Percentiles rank a stretch among this genome's conserved stretches.
These are phyloP conservation scores for Scutellaria barbata DNA, from an alignment of 257 asterid genomes.

Conservation along the genomic window DNA sequence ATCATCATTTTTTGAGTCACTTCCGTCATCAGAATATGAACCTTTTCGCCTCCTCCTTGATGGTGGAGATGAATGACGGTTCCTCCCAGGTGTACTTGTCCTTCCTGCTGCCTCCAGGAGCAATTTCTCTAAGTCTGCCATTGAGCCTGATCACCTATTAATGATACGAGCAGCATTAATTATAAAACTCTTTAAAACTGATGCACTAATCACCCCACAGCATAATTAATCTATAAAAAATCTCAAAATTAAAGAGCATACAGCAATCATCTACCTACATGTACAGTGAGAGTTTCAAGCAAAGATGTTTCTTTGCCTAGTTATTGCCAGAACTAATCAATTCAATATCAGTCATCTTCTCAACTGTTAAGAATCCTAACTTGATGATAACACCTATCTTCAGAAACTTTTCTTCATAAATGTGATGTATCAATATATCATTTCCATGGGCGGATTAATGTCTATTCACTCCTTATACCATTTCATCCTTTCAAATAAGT, in stretches of 20 bases:
- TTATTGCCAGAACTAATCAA: slow-evolving; percentile 12
- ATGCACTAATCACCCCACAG: slow-evolving; percentile 25
- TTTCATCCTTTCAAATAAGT: too few species aligned
- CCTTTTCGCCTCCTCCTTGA: slow-evolving; percentile 63
- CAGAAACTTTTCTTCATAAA: background rate
- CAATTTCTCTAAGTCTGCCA: slow-evolving; percentile 87
- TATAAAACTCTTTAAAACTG: background rate
- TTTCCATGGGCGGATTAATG: slow-evolving; percentile 1
- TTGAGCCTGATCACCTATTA: slow-evolving; percentile 39
- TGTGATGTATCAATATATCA: background rate
- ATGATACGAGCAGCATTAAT: slow-evolving; percentile 26
- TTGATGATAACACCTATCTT: background rate
- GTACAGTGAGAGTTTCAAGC: slow-evolving; percentile 17
- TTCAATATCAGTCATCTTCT: background rate
- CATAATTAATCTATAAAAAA: slow-evolving; percentile 14
- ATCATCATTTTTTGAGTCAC: slow-evolving; percentile 83
- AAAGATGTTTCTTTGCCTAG: background rate
- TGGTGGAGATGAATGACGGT: slow-evolving; percentile 72
- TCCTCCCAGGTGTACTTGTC: slow-evolving; percentile 62
- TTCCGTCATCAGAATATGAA: slow-evolving; percentile 82
- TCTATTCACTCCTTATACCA: too few species aligned
- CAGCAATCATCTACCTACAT: slow-evolving; percentile 4
- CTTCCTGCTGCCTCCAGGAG: slow-evolving; percentile 97
- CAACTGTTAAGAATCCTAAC: background rate
- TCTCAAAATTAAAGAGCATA: background rate